These are phyloP conservation scores for Wolfiporia cocos DNA, from an alignment of 1,284 basidiomycete genomes.

Conservation along the genomic window DNA sequence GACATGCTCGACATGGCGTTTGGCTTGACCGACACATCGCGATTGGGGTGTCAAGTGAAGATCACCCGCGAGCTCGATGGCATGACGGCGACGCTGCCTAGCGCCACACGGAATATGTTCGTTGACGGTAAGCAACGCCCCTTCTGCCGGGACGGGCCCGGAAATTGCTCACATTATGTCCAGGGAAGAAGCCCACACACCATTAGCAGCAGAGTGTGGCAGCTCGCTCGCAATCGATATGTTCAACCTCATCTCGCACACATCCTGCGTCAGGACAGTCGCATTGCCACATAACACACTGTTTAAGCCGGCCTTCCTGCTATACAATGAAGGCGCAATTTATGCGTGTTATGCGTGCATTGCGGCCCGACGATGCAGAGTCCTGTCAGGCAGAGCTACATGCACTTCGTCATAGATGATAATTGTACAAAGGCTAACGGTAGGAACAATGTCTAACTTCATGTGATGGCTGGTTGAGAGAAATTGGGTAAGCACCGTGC, in stretches of 20 bases:
- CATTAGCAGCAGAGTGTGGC: slow-evolving; percentile 32
- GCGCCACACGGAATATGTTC: slow-evolving; percentile 96
- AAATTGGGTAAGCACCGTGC: neutral
- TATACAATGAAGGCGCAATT: too few species aligned
- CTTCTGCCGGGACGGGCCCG: neutral
- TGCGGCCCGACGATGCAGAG: too few species aligned
- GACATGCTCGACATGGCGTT: slow-evolving; percentile 99
- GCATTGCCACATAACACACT: too few species aligned
- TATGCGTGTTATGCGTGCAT: too few species aligned
- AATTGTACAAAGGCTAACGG: too few species aligned
- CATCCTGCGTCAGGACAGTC: too few species aligned
- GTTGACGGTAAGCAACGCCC: slow-evolving; percentile 68
- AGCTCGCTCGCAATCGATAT: neutral
- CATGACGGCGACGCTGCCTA: slow-evolving; percentile 80
- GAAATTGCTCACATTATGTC: neutral
- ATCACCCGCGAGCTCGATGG: slow-evolving; percentile 83
- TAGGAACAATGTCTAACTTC: neutral
- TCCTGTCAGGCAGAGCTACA: too few species aligned
- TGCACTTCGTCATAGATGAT: too few species aligned
- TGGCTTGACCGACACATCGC: slow-evolving; percentile 90
- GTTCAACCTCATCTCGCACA: neutral
- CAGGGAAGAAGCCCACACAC: slow-evolving; percentile 43
- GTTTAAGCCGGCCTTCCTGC: too few species aligned
- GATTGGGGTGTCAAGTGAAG: slow-evolving; percentile 80
- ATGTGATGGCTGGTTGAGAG: neutral